Base-by-base conservation (phyloP, 768 basidiomycete genomes). In the Lactifluus volemus region DNA sequence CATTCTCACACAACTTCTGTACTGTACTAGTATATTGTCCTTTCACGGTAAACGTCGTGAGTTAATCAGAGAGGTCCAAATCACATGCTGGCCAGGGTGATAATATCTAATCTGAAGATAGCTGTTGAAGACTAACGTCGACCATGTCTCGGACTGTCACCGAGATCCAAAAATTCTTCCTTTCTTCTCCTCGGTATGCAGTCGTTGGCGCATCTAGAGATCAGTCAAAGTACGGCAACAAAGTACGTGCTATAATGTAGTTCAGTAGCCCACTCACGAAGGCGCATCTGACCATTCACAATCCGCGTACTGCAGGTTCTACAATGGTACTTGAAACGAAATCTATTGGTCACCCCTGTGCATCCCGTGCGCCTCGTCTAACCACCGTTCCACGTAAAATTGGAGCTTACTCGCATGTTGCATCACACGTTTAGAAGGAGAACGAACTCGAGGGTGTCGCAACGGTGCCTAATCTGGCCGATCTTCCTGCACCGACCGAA, bases 161-260 rank as follows among this genome's bases (percentile, higher is more conserved):
- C 47, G 77, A 84, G 60, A 80, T 81, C 59, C 74, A 78, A 66
- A 73, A 70, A 47, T 67, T 70, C 42, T 92, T 92, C 73, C 70
- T 92, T 45, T 75, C 80, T 8, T 80, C 83, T 12, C 76, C 85
- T 6, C 69, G 75, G 62, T 94, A 79, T 58, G 92, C 89, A 36
- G 90, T 93, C 30, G 82, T 90, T 14, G 91, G 92, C 25, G 89
- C 89, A 4, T 92, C 88, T 48, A 91, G 84, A 63, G 86, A 92
- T 72, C 78, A 81, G 67, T 76, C 75, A 59, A 93, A 92, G 75
- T 89, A 77, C 69, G 91, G 92, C 34, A 89, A 88, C 57, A 88
- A 83, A 78, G 90, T 78, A 45, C 38, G 71, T 30, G 29, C 25
- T 25, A 25, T 4, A 50, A 25, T 25, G 17, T 39, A 42, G 53